Evolutionary conservation across 345 rosid genomes (phyloP).

Genomic region (Laguncularia racemosa): DNA sequence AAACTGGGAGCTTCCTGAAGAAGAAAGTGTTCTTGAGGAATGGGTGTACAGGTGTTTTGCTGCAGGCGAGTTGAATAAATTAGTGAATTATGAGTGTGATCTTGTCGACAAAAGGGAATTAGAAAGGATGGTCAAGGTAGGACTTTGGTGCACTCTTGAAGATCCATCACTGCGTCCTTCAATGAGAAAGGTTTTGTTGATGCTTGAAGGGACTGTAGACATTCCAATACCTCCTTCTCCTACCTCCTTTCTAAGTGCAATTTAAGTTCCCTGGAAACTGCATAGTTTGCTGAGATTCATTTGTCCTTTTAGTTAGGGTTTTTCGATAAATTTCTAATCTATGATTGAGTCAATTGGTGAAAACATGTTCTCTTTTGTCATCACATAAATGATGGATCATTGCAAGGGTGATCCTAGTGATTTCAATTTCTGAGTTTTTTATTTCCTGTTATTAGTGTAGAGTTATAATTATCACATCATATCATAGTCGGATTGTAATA

Average conservation of each 20-base stretch:
- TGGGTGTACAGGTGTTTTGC: constrained; percentile 19
- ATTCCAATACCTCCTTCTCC: constrained; percentile 11
- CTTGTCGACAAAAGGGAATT: constrained; percentile 9
- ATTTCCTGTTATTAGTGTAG: too few species aligned
- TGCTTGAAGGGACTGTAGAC: constrained; percentile 17
- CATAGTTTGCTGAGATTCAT: too few species aligned
- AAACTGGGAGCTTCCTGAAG: constrained; percentile 1
- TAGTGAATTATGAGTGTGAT: constrained; percentile 12
- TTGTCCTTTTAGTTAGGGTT: too few species aligned
- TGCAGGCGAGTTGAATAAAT: not conserved
- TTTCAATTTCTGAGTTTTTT: too few species aligned
- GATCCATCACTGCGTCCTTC: constrained; percentile 15
- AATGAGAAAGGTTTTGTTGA: constrained; percentile 17
- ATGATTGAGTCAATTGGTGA: too few species aligned
- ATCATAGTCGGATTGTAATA: too few species aligned
- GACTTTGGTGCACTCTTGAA: constrained; percentile 14
- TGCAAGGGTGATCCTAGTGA: too few species aligned
- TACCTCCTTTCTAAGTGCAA: constrained; percentile 10
- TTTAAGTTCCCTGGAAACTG: not conserved
- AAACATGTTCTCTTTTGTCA: too few species aligned
- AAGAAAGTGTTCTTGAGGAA: constrained; percentile 14
- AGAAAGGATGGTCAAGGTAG: constrained; percentile 14
- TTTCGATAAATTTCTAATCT: too few species aligned
- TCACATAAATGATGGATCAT: too few species aligned
- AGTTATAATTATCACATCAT: too few species aligned